phyloP scores from a whole-genome alignment of 2,329 filamentous ascomycete species.

The Cladosporium sp. region DNA sequence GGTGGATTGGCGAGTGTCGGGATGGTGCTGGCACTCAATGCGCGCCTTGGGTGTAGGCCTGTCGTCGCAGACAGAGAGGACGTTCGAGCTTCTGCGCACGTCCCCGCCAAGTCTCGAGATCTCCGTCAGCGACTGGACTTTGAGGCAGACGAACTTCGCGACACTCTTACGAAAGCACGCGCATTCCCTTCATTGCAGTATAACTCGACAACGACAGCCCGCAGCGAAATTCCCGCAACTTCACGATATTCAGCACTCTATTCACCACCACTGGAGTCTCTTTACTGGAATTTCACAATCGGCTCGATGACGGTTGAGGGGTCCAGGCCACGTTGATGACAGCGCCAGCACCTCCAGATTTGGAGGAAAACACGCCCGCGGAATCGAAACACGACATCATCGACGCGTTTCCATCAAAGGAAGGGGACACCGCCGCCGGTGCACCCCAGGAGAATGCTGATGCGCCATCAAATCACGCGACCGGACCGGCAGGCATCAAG shows the following conservation, averaged over 20 bases:
- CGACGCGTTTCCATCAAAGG: slow-evolving; percentile 9
- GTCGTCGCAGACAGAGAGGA: slow-evolving; percentile 11
- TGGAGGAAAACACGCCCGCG: slow-evolving; percentile 10
- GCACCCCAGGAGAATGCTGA: slow-evolving; percentile 10
- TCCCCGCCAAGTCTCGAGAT: too few relatives aligned
- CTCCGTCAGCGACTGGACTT: too few relatives aligned
- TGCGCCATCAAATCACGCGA: background rate
- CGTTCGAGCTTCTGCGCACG: too few relatives aligned
- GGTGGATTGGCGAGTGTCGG: background rate
- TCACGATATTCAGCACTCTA: slow-evolving; percentile 20
- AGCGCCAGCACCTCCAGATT: slow-evolving; percentile 9
- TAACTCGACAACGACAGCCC: slow-evolving; percentile 27
- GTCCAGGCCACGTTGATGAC: slow-evolving; percentile 9
- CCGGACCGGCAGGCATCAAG: slow-evolving; percentile 4
- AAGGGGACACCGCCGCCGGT: slow-evolving; percentile 3
- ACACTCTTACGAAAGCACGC: too few relatives aligned
- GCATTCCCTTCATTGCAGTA: slow-evolving; percentile 16
- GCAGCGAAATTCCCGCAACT: slow-evolving; percentile 30
- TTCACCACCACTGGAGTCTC: slow-evolving; percentile 11
- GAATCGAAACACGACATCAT: slow-evolving; percentile 7
- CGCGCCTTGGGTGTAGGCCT: slow-evolving; percentile 7
- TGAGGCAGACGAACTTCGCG: too few relatives aligned
- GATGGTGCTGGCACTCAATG: background rate
- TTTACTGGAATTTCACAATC: background rate
- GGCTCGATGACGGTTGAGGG: slow-evolving; percentile 17